Evolutionary conservation across 495 filamentous ascomycete species (phyloP).

Genomic region (Parachaetomium inaequale): DNA sequence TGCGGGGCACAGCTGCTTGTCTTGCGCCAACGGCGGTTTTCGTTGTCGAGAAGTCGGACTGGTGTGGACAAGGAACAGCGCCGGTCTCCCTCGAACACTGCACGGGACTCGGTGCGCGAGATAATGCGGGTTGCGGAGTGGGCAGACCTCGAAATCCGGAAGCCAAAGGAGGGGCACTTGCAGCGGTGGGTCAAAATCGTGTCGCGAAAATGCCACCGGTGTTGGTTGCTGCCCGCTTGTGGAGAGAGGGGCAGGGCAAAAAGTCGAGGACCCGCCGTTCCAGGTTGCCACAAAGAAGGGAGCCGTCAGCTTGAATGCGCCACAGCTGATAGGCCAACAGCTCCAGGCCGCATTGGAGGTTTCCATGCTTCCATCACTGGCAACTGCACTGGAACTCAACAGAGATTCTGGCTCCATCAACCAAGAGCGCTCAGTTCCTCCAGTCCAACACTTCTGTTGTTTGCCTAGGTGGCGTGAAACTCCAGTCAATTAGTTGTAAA

Average conservation of each 20-base stretch:
- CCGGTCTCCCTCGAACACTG: background rate
- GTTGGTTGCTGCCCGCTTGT: background rate
- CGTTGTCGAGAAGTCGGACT: background rate
- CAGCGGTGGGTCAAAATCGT: slow-evolving; percentile 13
- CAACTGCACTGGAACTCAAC: too few species aligned
- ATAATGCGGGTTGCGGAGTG: background rate
- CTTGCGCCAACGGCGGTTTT: background rate
- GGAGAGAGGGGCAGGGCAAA: slow-evolving; percentile 25
- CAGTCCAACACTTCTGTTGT: too few species aligned
- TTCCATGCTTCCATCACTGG: too few species aligned
- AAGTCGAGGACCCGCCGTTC: slow-evolving; percentile 5
- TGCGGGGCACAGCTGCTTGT: slow-evolving; percentile 5
- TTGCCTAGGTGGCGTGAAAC: too few species aligned
- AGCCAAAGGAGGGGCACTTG: slow-evolving; percentile 14
- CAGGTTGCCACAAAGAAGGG: slow-evolving; percentile 9
- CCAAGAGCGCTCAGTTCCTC: too few species aligned
- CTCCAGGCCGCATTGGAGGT: too few species aligned
- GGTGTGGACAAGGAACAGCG: background rate
- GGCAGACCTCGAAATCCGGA: slow-evolving; percentile 7
- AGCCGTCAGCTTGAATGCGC: slow-evolving; percentile 16
- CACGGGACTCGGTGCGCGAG: slow-evolving; percentile 9
- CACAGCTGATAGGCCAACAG: slow-evolving; percentile 19
- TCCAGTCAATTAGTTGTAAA: too few species aligned
- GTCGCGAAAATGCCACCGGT: slow-evolving; percentile 19
- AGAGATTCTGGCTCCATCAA: too few species aligned